phyloP scores from a whole-genome alignment of 2,329 filamentous ascomycete species.

The Scorias spongiosa region DNA sequence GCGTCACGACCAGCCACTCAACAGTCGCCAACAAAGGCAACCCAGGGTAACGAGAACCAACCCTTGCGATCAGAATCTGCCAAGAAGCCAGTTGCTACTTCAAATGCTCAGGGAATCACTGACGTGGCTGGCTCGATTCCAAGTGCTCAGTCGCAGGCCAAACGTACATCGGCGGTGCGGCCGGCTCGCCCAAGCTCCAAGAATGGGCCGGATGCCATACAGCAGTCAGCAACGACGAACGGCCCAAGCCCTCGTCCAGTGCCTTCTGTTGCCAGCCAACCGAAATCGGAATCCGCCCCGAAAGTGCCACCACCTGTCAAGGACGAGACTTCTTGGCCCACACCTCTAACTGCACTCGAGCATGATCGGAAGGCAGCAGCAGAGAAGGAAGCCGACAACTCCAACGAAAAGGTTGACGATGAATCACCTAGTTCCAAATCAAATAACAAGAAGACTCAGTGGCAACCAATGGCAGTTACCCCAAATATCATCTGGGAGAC shows the following conservation, averaged over 20 bases:
- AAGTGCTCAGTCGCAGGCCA: neutral
- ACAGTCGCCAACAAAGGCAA: neutral
- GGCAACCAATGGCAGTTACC: constrained; percentile 70
- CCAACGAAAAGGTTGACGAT: constrained; percentile 51
- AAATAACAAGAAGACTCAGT: constrained; percentile 57
- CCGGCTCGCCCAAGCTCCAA: neutral
- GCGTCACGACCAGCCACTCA: neutral
- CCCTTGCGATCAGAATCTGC: constrained; percentile 10
- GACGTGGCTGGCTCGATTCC: constrained; percentile 1
- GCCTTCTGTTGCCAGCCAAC: neutral
- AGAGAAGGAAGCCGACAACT: constrained; percentile 53
- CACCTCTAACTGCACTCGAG: constrained; percentile 62
- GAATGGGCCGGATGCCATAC: neutral
- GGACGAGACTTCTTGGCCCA: constrained; percentile 77
- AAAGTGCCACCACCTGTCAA: constrained; percentile 46
- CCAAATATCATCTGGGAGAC: constrained; percentile 80
- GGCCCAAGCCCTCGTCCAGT: neutral
- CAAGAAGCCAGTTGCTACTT: constrained; percentile 13
- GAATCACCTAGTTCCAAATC: constrained; percentile 36
- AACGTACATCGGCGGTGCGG: neutral
- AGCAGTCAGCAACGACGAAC: neutral
- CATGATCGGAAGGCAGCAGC: constrained; percentile 61
- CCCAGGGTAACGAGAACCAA: constrained; percentile 15
- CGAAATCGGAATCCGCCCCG: constrained; percentile 5
- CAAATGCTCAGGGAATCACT: constrained; percentile 5